These are phyloP conservation scores for Penicillium vulpinum DNA, from an alignment of 2,329 filamentous ascomycete species.

Conservation along the genomic window DNA sequence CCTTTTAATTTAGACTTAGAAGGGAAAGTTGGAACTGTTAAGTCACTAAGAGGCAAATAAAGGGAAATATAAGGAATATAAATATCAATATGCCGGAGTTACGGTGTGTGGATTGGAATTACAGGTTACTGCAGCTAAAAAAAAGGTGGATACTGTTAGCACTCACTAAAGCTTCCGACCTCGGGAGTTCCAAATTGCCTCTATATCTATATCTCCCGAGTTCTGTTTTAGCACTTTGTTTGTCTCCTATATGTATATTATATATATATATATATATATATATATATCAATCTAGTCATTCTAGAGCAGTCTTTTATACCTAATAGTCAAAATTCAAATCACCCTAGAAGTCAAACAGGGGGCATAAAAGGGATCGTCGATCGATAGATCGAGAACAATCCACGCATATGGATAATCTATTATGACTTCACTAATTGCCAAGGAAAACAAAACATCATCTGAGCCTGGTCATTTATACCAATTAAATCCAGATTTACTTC, in stretches of 20 bases:
- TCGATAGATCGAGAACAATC: slow-evolving; percentile 10
- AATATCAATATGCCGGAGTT: slow-evolving; percentile 9
- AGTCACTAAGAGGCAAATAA: neutral
- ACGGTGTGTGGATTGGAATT: slow-evolving; percentile 34
- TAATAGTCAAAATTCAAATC: slow-evolving; percentile 17
- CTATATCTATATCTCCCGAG: neutral
- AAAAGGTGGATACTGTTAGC: slow-evolving; percentile 7
- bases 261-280: neutral
- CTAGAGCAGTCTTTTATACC: neutral
- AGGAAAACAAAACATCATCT: neutral
- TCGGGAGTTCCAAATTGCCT: no score
- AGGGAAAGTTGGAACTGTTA: neutral
- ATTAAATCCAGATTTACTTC: neutral
- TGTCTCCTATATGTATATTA: neutral
- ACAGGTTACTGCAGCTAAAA: slow-evolving; percentile 16
- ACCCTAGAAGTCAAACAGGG: neutral
- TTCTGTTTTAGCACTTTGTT: neutral
- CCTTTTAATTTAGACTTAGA: neutral
- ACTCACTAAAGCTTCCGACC: neutral
- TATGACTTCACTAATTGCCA: slow-evolving; percentile 8
- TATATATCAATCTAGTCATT: neutral
- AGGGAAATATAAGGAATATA: slow-evolving; percentile 20
- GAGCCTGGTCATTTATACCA: neutral
- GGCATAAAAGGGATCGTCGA: neutral
- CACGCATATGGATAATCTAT: neutral